A percentile compares a stretch with the other conserved stretches of the same genome.
phyloP scores from a whole-genome alignment of 2,329 filamentous ascomycete species.

The Knufia petricola region DNA sequence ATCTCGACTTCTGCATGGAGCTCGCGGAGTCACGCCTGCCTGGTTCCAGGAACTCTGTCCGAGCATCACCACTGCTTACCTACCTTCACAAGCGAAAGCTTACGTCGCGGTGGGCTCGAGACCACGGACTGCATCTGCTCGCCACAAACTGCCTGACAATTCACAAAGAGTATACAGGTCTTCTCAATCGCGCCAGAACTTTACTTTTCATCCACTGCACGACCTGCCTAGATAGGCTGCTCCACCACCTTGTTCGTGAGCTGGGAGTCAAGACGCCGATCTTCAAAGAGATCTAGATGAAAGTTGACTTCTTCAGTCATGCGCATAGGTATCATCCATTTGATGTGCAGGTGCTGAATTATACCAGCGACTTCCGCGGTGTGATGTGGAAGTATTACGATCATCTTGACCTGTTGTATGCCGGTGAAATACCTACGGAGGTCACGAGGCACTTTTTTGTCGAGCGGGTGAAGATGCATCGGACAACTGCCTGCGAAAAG shows the following conservation, averaged over 20 bases:
- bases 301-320: neutral
- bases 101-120: slow-evolving; percentile 10
- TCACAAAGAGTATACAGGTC: slow-evolving; percentile 6
- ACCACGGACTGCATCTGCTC: slow-evolving; percentile 14
- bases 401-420: neutral
- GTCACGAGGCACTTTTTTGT: neutral
- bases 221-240: slow-evolving; percentile 12
- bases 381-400: neutral
- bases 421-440: neutral
- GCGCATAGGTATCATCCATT: neutral
- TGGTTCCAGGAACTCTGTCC: neutral
- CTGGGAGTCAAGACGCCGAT: slow-evolving; percentile 7
- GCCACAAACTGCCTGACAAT: slow-evolving; percentile 8
- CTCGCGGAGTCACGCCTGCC: neutral
- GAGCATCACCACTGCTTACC: slow-evolving; percentile 6
- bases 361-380: too few relatives aligned
- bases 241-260: slow-evolving; percentile 13
- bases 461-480: neutral
- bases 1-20: slow-evolving; percentile 13
- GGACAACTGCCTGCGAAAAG: neutral
- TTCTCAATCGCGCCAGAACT: slow-evolving; percentile 5
- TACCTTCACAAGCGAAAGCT: slow-evolving; percentile 9
- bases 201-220: slow-evolving; percentile 14
- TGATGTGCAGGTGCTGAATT: neutral
- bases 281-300: neutral